These are phyloP conservation scores for Ascoidea asiatica DNA, from an alignment of 805 yeast species.

Conservation along the genomic window DNA sequence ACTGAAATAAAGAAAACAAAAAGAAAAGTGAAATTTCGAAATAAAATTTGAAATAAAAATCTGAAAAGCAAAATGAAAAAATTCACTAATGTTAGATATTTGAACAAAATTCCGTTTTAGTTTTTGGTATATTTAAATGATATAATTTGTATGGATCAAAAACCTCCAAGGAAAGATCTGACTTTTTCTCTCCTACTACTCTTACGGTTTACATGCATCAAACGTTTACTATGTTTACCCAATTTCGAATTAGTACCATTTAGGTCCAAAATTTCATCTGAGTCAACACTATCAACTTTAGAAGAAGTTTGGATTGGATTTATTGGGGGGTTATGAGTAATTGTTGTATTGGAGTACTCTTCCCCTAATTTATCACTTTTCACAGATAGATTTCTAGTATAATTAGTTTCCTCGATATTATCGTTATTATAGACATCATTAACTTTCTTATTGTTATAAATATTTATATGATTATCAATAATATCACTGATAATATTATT, in stretches of 20 bases:
- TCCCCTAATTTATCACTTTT: neutral
- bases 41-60: neutral
- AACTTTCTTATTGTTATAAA: too few relatives aligned
- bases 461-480: too few relatives aligned
- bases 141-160: too few relatives aligned
- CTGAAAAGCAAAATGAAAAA: neutral
- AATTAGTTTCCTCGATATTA: neutral
- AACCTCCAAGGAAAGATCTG: constrained; percentile 6
- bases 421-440: neutral
- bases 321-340: too few relatives aligned
- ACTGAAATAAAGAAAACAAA: too few relatives aligned
- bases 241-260: neutral
- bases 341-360: too few relatives aligned
- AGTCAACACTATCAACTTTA: neutral
- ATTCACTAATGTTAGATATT: too few relatives aligned
- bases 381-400: neutral
- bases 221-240: neutral
- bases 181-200: constrained; percentile 6
- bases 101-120: too few relatives aligned
- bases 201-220: neutral
- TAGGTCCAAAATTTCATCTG: neutral
- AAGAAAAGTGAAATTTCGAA: neutral
- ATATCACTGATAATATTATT: neutral
- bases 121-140: too few relatives aligned
- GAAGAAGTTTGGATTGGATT: neutral